Conservation (phyloP, 2,329 filamentous ascomycete genomes). For the Aureobasidium sp. region DNA sequence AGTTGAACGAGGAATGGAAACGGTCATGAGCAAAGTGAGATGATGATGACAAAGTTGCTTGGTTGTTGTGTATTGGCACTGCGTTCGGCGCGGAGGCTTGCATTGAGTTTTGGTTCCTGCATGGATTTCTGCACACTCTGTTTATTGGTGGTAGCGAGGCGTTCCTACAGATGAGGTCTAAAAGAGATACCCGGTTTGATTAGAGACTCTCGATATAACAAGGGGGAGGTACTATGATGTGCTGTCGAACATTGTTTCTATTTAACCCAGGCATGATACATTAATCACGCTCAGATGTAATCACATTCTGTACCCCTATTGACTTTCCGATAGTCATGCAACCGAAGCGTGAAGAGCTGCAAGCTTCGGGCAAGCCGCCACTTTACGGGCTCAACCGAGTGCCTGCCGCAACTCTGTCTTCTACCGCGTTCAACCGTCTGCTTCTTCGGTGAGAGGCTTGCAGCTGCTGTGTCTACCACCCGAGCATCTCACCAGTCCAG, state of each 20-base stretch:
- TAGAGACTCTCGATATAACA: background rate
- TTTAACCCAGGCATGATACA: constrained; percentile 1
- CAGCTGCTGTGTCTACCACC: background rate
- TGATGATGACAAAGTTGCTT: constrained; percentile 30
- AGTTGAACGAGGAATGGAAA: constrained; percentile 73
- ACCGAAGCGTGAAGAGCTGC: background rate
- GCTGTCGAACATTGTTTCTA: background rate
- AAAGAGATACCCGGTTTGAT: constrained; percentile 11
- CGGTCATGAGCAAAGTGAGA: constrained; percentile 90
- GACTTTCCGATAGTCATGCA: background rate
- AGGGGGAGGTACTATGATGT: background rate
- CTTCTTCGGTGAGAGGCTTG: background rate
- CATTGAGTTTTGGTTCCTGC: constrained; percentile 11
- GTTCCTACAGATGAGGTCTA: background rate
- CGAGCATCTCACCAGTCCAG: background rate
- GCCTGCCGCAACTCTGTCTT: constrained; percentile 8
- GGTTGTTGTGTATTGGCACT: background rate
- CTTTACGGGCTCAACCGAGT: constrained; percentile 6
- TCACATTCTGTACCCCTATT: background rate
- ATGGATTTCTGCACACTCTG: constrained; percentile 5
- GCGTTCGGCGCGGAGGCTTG: background rate
- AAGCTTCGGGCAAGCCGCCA: background rate
- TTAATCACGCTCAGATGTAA: background rate
- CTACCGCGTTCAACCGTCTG: background rate
- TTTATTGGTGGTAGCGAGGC: constrained; percentile 6